Evolutionary conservation across 441 rosid genomes (phyloP).

Genomic region (Hura crepitans): DNA sequence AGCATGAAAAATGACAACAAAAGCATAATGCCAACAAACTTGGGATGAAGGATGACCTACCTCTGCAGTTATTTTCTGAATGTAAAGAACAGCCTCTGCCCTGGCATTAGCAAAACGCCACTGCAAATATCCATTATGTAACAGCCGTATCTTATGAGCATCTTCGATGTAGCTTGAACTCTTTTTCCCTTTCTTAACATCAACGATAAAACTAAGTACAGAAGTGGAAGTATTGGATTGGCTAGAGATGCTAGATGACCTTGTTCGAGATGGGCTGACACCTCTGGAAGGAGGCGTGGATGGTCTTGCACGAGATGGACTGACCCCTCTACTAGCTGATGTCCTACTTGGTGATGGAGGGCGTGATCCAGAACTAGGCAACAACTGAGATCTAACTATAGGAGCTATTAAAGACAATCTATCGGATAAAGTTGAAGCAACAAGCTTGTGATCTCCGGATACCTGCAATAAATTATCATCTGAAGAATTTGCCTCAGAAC

Average conservation of each 20-base stretch:
- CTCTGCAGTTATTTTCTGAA: conserved; percentile 67
- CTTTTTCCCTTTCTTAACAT: conserved; percentile 75
- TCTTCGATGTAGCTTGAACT: conserved; percentile 65
- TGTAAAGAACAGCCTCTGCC: conserved; percentile 61
- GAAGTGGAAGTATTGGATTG: conserved; percentile 61
- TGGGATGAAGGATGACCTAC: conserved; percentile 42
- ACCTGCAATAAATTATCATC: conserved; percentile 40
- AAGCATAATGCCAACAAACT: neutral
- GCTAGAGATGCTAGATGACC: conserved; percentile 50
- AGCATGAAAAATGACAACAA: neutral
- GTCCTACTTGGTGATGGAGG: conserved; percentile 62
- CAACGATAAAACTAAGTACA: conserved; percentile 82
- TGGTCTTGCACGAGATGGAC: conserved; percentile 70
- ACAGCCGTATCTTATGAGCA: conserved; percentile 81
- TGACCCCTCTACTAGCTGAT: conserved; percentile 52
- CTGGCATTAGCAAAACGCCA: conserved; percentile 86
- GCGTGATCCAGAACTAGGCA: conserved; percentile 20
- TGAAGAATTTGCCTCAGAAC: conserved; percentile 42
- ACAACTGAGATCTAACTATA: conserved; percentile 47
- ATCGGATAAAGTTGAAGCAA: conserved; percentile 46
- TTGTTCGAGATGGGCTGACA: conserved; percentile 62
- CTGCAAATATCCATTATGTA: conserved; percentile 75
- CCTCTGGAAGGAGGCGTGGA: conserved; percentile 74
- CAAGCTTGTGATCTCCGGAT: conserved; percentile 41
- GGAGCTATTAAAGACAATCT: conserved; percentile 40